Base-by-base conservation (phyloP, 2,329 filamentous ascomycete genomes). In the Alternaria brassicicola region DNA sequence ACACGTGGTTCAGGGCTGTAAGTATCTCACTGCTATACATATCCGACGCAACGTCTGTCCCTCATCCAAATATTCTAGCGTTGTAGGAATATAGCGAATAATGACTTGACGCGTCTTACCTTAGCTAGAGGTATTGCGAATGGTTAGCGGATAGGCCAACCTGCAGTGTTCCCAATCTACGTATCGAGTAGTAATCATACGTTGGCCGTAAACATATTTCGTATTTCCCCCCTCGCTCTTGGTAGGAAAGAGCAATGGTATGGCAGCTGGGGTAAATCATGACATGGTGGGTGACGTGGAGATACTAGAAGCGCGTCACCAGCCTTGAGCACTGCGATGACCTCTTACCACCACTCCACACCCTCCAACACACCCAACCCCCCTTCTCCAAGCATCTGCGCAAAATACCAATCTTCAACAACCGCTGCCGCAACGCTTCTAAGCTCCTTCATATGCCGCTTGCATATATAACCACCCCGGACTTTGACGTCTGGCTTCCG, bases 351-450 rank as follows among this genome's bases (percentile, higher is more conserved):
- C 33, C 47, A 49, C 21, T 6, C 1, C 6, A 10, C 13, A 13
- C 31, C 33, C 15, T 30, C 21, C n/a, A 36, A 36, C n/a, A 19
- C 8, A 17, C 23, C 31, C 21, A 35, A 26, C n/a, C 4, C 6
- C n/a, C 33, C 33, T 6, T 49, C 19, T 9, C 25, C 47, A 9
- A 38, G 2, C 33, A 36, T 49, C 15, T 49, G 31, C n/a, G 31
- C 23, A 19, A 38, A 35, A 38, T 36, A 35, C 47, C 47, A 49
- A 49, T 49, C 47, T 19, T 49, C 33, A 10, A 49, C 23, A 17
- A 49, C 33, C 10, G 19, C 31, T 12, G 31, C 25, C n/a, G 31
- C 31, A 13, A 38, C 47, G 9, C 13, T 13, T 13, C 4, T 38
- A 15, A 49, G 47, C 33, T 49, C 47, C 12, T 38, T 49, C 10